A percentile compares a stretch with the other conserved stretches of the same genome.
phyloP scores from a whole-genome alignment of 1,284 basidiomycete genomes.

The Ustilago xerochloae region DNA sequence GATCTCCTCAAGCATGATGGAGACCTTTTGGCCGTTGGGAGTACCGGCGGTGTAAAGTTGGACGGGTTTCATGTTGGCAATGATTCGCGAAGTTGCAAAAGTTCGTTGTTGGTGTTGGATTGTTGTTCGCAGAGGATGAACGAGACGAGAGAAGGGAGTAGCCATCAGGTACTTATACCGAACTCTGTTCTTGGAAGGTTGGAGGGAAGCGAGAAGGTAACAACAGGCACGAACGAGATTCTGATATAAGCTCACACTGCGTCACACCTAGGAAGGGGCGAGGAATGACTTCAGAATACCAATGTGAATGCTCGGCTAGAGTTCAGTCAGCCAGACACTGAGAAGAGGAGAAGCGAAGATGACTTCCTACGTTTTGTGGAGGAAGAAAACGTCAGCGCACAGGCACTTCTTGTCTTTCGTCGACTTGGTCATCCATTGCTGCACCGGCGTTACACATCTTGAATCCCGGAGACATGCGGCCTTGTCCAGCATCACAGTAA shows the following conservation, averaged over 20 bases:
- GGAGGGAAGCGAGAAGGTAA: conserved; percentile 74
- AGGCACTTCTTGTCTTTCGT: background rate
- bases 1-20: conserved; percentile 89
- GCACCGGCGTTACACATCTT: background rate
- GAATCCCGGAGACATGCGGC: background rate
- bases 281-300: background rate
- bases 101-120: background rate
- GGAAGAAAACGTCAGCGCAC: background rate
- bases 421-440: background rate
- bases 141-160: background rate
- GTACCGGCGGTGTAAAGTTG: conserved; percentile 54
- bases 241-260: background rate
- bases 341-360: background rate
- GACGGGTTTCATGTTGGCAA: conserved; percentile 47
- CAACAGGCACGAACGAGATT: background rate
- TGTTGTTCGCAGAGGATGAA: background rate
- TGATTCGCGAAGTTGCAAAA: conserved; percentile 5
- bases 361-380: background rate
- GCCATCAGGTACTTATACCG: conserved; percentile 78
- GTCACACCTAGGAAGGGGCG: background rate
- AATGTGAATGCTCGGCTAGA: too few species aligned
- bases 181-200: conserved; percentile 84
- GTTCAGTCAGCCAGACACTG: background rate
- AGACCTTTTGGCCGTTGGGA: conserved; percentile 91
- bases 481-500: background rate